These are phyloP conservation scores for Ailanthus altissimus DNA, from an alignment of 345 rosid genomes.

Conservation along the genomic window DNA sequence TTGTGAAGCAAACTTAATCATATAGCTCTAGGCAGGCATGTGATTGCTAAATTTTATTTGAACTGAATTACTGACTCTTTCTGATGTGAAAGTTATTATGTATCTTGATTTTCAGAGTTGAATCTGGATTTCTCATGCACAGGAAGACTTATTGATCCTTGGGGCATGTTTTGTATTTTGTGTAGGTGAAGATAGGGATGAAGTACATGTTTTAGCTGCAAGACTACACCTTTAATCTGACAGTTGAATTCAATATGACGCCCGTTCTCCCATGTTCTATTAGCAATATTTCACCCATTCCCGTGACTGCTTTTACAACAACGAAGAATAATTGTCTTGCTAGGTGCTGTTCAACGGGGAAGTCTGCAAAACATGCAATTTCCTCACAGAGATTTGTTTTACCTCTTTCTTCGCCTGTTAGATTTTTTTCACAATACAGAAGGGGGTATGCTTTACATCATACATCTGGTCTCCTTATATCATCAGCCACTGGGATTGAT, in stretches of 20 bases:
- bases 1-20: constrained; percentile 10
- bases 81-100: neutral
- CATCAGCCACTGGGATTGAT: constrained; percentile 66
- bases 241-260: constrained; percentile 50
- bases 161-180: constrained; percentile 12
- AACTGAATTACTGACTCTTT: neutral
- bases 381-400: constrained; percentile 40
- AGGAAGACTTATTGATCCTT: constrained; percentile 11
- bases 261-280: constrained; percentile 60
- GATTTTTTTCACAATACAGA: constrained; percentile 52
- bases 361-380: constrained; percentile 33
- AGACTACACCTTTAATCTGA: constrained; percentile 14
- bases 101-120: constrained; percentile 6
- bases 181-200: constrained; percentile 42
- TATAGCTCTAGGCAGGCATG: neutral
- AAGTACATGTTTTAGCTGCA: constrained; percentile 27
- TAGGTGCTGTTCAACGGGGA: constrained; percentile 52
- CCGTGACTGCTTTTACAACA: constrained; percentile 47
- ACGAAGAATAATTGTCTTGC: constrained; percentile 43
- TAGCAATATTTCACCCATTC: constrained; percentile 56
- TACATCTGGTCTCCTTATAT: constrained; percentile 30
- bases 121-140: constrained; percentile 1
- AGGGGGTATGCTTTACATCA: constrained; percentile 36
- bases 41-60: constrained; percentile 13
- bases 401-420: constrained; percentile 48